Evolutionary conservation across 2,329 filamentous ascomycete species (phyloP), one percentile per base, ranked within the genome.

Genomic region (Hypoxylon sp.): DNA sequence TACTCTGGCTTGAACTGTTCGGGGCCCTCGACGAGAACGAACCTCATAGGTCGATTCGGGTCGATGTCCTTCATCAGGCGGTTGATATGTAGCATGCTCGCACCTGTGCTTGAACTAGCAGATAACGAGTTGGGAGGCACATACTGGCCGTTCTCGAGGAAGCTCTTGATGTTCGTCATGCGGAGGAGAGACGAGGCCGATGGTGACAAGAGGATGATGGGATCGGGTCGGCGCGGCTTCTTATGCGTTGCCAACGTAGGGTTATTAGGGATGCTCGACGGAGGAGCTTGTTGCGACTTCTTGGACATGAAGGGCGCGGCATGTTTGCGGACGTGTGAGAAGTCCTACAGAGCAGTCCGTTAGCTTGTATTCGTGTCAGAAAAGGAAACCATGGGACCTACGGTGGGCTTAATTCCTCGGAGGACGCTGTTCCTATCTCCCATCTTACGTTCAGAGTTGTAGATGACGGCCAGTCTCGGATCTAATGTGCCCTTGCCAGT

Each of bases 1-100:
- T 98, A 98, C 78, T 98, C 94, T 0, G 96, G 96, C 80, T 97
- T 97, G 87, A 99, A 99, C 80, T 96, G 92, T 78, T 97, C 91
- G 0, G 94, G 92, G 17, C 91, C 92, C 80, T 99, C 96, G 59
- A 98, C 95, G 42, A 99, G 90, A 78, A 98, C 97, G 84, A 99
- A 99, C 51, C 94, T 93, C 77, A 96, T 89, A 0, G 94, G 91
- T 14, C 91, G 90, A 58, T 85, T 83, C 2, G 91, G 84, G 76
- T 93, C 90, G 72, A 96, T 86, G 44, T 85, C 83, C 62, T 91
- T 92, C 73, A 98, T 87, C 17, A 87, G 82, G 48, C 96, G 94
- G 68, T 90, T 90, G 70, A 98, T 91, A 78, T 97, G 92, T 63
- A 98, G 88, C 83, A 98, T 94, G 73, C 92, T 94, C 48, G 91